Conservation (phyloP, 2,329 filamentous ascomycete genomes). For the Camillea tinctor region DNA sequence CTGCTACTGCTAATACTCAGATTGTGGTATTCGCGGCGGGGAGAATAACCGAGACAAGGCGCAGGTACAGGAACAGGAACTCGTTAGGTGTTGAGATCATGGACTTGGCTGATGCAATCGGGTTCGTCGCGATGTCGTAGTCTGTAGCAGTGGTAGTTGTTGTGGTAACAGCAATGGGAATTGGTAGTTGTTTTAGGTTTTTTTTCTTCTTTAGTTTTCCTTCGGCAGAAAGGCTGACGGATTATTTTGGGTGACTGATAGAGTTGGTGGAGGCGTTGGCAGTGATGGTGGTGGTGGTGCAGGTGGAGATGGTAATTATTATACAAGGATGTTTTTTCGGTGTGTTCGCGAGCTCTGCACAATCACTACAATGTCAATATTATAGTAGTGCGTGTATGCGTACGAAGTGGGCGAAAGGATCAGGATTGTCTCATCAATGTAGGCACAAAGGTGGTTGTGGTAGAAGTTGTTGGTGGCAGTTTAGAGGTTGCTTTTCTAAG, state of each 20-base stretch:
- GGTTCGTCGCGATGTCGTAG: conserved; percentile 7
- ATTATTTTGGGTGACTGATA: not conserved
- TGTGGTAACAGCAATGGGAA: not conserved
- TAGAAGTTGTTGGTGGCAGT: too few species aligned
- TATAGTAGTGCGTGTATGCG: not conserved
- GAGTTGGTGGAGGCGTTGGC: not conserved
- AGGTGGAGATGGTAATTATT: not conserved
- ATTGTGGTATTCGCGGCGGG: not conserved
- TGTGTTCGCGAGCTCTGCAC: not conserved
- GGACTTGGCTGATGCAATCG: conserved; percentile 19
- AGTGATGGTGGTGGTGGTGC: not conserved
- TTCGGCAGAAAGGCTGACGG: too few species aligned
- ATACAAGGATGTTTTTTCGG: not conserved
- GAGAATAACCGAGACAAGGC: conserved; percentile 11
- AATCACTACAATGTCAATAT: not conserved
- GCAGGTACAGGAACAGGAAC: conserved; percentile 17
- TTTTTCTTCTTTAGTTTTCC: too few species aligned
- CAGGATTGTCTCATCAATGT: not conserved
- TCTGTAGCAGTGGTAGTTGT: not conserved
- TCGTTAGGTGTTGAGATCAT: conserved; percentile 26
- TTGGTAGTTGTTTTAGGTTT: not conserved
- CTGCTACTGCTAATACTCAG: conserved; percentile 6
- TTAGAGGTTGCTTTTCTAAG: not conserved
- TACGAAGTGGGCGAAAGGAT: not conserved
- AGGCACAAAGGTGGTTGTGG: not conserved